phyloP scores from a whole-genome alignment of 1,284 basidiomycete species.

The Somion occarium region DNA sequence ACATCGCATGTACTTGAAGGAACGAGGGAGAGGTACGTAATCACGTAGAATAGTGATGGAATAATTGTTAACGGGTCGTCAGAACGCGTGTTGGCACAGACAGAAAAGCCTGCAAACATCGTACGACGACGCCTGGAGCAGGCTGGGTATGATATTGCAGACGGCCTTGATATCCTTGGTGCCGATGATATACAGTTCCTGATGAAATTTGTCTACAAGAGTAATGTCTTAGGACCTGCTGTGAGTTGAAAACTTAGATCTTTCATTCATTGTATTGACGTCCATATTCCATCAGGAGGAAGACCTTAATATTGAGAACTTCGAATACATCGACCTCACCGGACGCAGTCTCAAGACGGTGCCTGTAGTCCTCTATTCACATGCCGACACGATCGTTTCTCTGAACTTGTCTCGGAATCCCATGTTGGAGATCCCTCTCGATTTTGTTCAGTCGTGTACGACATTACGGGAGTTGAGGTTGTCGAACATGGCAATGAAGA shows the following conservation, averaged over 20 bases:
- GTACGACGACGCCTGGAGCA: conserved; percentile 84
- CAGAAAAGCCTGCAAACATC: conserved; percentile 84
- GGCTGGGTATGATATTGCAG: conserved; percentile 85
- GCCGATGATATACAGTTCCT: conserved; percentile 84
- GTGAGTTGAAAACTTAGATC: conserved; percentile 36
- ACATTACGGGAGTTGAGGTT: conserved; percentile 83
- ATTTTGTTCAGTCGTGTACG: conserved; percentile 92
- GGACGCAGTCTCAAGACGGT: conserved; percentile 85
- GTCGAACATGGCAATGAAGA: conserved; percentile 94
- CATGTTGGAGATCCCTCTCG: conserved; percentile 93
- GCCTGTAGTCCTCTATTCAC: conserved; percentile 84
- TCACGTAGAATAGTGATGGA: conserved; percentile 3
- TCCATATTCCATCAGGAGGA: conserved; percentile 46
- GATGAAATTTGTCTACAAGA: conserved; percentile 85
- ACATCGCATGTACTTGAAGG: conserved; percentile 79
- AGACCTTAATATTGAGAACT: conserved; percentile 70
- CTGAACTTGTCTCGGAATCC: conserved; percentile 94
- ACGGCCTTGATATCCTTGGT: conserved; percentile 79
- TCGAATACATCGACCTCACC: conserved; percentile 83
- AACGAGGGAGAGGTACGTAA: conserved; percentile 73
- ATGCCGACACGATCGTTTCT: conserved; percentile 82
- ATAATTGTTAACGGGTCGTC: conserved; percentile 7
- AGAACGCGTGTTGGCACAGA: conserved; percentile 81
- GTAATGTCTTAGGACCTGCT: conserved; percentile 59
- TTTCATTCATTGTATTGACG: background rate